Conservation (phyloP, 352 stramenopile genomes). For the Plasmopara halstedii region DNA sequence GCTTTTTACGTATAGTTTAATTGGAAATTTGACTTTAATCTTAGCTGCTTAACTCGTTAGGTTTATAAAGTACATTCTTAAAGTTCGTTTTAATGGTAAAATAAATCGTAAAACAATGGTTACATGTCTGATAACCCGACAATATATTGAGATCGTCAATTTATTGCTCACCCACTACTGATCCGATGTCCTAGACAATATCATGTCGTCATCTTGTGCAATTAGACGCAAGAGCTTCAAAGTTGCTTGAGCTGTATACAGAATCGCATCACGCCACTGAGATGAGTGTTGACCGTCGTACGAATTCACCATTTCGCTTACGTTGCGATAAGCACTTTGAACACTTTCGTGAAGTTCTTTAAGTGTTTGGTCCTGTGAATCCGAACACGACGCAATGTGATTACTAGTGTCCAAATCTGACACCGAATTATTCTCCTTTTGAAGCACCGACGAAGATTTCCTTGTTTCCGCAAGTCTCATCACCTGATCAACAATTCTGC, state of each 20-base stretch:
- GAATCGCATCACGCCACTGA: conserved; percentile 10
- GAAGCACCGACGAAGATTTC: conserved; percentile 18
- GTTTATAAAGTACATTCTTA: too few species aligned
- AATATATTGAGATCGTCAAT: too few species aligned
- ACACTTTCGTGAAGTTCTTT: conserved; percentile 9
- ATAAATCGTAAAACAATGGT: too few species aligned
- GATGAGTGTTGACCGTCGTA: conserved; percentile 8
- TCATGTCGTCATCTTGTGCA: conserved; percentile 6
- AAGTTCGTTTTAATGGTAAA: too few species aligned
- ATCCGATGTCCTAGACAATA: too few species aligned
- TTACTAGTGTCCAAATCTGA: not conserved
- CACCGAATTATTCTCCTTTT: not conserved
- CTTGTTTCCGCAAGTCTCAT: conserved; percentile 31
- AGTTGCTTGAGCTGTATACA: conserved; percentile 3
- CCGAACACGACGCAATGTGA: not conserved
- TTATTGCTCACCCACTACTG: too few species aligned
- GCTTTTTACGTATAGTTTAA: too few species aligned
- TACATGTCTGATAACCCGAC: too few species aligned
- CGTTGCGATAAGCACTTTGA: conserved; percentile 1
- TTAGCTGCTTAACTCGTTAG: too few species aligned
- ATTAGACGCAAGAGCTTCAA: conserved; percentile 11
- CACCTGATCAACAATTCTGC: conserved; percentile 11
- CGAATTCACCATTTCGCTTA: conserved; percentile 1
- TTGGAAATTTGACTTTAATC: too few species aligned
- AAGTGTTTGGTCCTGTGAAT: not conserved